Base-by-base conservation (phyloP, 164 flowering plant species). In the Chloranthus sessilifolius region DNA sequence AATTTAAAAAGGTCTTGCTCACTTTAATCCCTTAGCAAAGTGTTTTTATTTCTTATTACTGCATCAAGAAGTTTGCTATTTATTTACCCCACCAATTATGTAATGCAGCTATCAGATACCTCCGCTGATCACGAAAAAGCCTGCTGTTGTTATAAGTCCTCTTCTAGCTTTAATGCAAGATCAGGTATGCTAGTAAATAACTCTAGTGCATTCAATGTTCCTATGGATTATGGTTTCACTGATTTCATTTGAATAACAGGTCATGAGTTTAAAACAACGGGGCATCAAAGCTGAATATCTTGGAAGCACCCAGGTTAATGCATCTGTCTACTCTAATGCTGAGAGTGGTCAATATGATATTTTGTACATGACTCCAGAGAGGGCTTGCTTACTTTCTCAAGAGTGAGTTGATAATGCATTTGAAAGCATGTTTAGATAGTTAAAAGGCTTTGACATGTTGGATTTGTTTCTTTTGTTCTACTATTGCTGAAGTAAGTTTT, bases 81-180 rank as follows among this genome's bases (percentile, higher is more conserved):
- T 53, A 37, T 29, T 55, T 5, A 55, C 11, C n/a, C 15, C 39
- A 31, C 24, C 15, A 9, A 24, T 43, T 7, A 9, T 58, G 39
- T 38, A 27, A 34, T 55, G 21, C 68, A 80, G 85, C 66, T 80
- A 80, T 52, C 86, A 80, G 62, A 60, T 80, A 47, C 86, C 86
- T 43, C 79, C 86, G 1, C 51, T 80, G 63, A 46, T 77, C 34
- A 44, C 64, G 0, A 65, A 64, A 21, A 77, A 73, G 67, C 73
- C 80, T 30, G 82, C 74, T 21, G 39, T 80, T 3, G 77, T 80
- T 3, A 67, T 80, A 43, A 80, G 86, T 63, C 86, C 86, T 34
- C 75, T 80, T 19, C 46, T 80, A 47, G 71, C 82, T 20, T 46
- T 80, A 56, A 77, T 80, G 86, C 86, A 77, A 60, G 82, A 80